Evolutionary conservation across 2,329 filamentous ascomycete genomes (phyloP).

Genomic region (Fusarium zealandicum): DNA sequence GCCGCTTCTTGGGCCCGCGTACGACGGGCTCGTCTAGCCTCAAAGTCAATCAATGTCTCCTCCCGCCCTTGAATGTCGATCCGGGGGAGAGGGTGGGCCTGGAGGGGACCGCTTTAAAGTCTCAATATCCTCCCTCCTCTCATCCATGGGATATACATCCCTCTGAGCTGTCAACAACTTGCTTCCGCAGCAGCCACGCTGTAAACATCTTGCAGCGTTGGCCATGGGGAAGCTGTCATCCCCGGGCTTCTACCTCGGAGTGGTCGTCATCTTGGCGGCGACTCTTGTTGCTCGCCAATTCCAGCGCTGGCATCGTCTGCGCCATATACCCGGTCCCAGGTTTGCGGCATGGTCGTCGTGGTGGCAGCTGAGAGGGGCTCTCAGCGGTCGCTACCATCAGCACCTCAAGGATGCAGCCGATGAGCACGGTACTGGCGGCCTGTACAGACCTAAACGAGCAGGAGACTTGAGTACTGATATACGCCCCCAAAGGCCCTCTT

Average conservation of each 20-base stretch:
- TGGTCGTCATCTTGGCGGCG: neutral
- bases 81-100: too few species aligned
- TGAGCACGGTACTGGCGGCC: slow-evolving; percentile 28
- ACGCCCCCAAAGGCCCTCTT: slow-evolving; percentile 42
- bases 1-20: too few species aligned
- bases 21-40: neutral
- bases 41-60: slow-evolving; percentile 3
- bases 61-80: too few species aligned
- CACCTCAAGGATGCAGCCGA: slow-evolving; percentile 37
- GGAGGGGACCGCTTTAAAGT: too few species aligned
- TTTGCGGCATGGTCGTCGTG: slow-evolving; percentile 40
- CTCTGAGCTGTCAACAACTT: too few species aligned
- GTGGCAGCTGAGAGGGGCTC: slow-evolving; percentile 42
- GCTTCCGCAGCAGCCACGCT: too few species aligned
- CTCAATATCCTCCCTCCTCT: too few species aligned
- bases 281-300: slow-evolving; percentile 1
- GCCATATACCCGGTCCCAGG: slow-evolving; percentile 41
- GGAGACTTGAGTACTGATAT: neutral
- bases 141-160: too few species aligned
- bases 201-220: neutral
- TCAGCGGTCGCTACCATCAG: slow-evolving; percentile 42
- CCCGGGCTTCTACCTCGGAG: slow-evolving; percentile 1
- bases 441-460: rapidly evolving
- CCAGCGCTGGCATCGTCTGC: slow-evolving; percentile 39
- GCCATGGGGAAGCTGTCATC: slow-evolving; percentile 20